Conservation (phyloP, 352 stramenopile genomes). For the Globisporangium camurandrum region DNA sequence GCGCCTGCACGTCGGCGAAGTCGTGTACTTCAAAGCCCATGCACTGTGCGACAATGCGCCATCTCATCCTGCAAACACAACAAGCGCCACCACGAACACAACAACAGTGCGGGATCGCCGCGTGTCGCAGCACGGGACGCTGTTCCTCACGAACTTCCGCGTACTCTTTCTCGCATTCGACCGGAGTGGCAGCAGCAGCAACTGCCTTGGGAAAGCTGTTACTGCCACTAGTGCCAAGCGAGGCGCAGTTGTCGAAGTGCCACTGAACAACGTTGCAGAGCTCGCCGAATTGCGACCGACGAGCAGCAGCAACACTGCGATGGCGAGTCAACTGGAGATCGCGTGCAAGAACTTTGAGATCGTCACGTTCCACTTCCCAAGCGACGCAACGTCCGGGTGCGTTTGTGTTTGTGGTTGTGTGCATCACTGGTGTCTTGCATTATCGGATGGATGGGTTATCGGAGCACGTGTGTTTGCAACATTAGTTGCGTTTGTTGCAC, state of each 20-base stretch:
- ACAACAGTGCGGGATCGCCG: background rate
- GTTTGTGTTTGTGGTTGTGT: no score
- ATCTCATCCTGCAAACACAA: conserved; percentile 25
- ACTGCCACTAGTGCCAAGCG: no score
- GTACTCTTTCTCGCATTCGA: conserved; percentile 73
- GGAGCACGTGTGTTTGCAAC: background rate
- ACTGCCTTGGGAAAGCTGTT: no score
- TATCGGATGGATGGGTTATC: no score
- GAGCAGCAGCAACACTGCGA: conserved; percentile 16
- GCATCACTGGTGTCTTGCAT: no score
- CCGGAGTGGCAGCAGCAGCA: background rate
- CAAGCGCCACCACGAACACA: conserved; percentile 2
- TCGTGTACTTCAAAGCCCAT: conserved; percentile 66
- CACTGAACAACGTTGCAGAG: conserved; percentile 72
- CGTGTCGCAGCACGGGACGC: conserved; percentile 41
- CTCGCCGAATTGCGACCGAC: conserved; percentile 45
- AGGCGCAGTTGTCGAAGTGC: conserved; percentile 51
- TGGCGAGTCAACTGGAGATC: conserved; percentile 68
- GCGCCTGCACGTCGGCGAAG: conserved; percentile 50
- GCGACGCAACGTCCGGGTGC: conserved; percentile 46
- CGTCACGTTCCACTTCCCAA: conserved; percentile 69
- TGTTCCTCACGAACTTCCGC: conserved; percentile 70
- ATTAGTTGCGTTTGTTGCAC: background rate
- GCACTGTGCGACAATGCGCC: conserved; percentile 58
- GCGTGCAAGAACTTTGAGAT: conserved; percentile 86